Percentiles rank a stretch among this genome's conserved stretches.
Conservation (phyloP, 2,329 filamentous ascomycete species). For the Phialophora verrucosa region DNA sequence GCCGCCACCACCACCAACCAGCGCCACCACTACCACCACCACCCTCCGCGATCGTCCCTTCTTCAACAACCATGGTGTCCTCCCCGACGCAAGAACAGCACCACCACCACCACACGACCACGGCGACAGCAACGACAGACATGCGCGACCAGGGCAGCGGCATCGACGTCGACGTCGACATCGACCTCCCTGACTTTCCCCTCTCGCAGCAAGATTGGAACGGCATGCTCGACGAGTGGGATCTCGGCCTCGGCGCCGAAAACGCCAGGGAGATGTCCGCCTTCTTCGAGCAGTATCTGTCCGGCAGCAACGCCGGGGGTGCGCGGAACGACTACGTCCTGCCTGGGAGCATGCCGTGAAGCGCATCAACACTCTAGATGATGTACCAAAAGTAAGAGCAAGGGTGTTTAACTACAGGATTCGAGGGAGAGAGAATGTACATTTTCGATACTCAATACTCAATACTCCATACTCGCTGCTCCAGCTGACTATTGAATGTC, state of each 20-base stretch:
- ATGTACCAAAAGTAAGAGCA: neutral
- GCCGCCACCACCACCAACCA: neutral
- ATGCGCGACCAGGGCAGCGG: constrained; percentile 13
- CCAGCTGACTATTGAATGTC: neutral
- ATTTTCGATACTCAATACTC: neutral
- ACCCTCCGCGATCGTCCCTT: neutral
- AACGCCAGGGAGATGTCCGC: constrained; percentile 33
- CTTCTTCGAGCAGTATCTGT: constrained; percentile 30
- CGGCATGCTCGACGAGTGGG: constrained; percentile 35
- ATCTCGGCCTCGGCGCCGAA: constrained; percentile 31
- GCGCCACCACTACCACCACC: no score
- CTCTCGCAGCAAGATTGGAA: constrained; percentile 36
- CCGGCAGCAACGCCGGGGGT: neutral
- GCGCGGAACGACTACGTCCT: neutral
- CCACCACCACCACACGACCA: neutral
- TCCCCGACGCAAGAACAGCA: neutral
- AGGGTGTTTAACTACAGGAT: neutral
- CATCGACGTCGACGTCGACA: constrained; percentile 16
- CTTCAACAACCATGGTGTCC: constrained; percentile 4
- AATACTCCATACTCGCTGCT: neutral
- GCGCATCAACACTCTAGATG: no score
- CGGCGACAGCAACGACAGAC: neutral
- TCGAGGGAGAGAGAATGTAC: neutral
- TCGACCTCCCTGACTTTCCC: constrained; percentile 18
- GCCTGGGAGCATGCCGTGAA: neutral